Percentiles rank a stretch among this genome's conserved stretches.
Conservation (phyloP, 2,329 filamentous ascomycete genomes). For the Fusarium globosum region DNA sequence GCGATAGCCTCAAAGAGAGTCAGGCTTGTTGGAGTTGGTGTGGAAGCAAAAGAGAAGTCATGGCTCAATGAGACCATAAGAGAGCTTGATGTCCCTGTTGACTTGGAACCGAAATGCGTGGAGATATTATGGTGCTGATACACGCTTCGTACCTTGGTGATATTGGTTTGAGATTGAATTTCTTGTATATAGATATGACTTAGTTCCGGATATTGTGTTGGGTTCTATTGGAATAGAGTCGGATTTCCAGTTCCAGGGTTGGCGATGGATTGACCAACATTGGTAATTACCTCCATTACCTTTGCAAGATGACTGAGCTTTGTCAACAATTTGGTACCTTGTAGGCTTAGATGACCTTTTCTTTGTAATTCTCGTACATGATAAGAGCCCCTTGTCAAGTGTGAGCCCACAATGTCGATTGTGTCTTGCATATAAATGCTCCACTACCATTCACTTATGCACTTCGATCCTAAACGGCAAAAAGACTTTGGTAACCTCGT, state of each 20-base stretch:
- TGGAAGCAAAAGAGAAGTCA: conserved; percentile 36
- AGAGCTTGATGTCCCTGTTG: conserved; percentile 42
- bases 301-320: not conserved
- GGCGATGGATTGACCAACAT: not conserved
- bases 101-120: conserved; percentile 24
- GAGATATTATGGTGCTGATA: conserved; percentile 17
- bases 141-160: not conserved
- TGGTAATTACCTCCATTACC: not conserved
- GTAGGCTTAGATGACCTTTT: not conserved
- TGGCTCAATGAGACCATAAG: conserved; percentile 47
- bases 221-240: not conserved
- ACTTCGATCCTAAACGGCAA: no score
- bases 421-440: not conserved
- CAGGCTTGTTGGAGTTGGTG: conserved; percentile 42
- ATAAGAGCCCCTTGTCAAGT: not conserved
- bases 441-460: not conserved
- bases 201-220: not conserved
- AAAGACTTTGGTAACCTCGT: no score
- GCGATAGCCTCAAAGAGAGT: conserved; percentile 31
- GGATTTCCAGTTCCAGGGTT: not conserved
- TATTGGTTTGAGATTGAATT: not conserved
- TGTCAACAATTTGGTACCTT: not conserved
- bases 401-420: not conserved
- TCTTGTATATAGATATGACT: not conserved
- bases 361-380: not conserved